A percentile compares a stretch with the other conserved stretches of the same genome.
Evolutionary conservation across 1,284 basidiomycete species (phyloP).

Genomic region (Ganoderma meredithae): DNA sequence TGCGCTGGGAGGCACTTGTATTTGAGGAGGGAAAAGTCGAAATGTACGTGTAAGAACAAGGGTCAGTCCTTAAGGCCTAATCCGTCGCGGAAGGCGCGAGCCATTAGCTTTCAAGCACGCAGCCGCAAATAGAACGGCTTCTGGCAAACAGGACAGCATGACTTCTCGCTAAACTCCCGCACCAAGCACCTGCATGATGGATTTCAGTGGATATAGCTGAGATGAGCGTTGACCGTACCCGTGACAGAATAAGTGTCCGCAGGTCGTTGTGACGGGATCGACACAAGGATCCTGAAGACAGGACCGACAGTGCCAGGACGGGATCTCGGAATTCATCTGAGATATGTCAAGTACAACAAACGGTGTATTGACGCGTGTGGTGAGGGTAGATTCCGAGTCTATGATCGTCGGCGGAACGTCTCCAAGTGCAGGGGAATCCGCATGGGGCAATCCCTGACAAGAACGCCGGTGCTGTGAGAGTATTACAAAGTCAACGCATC

Average conservation of each 20-base stretch:
- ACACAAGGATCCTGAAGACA: slow-evolving; percentile 14
- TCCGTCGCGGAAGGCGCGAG: not conserved
- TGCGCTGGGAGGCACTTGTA: not conserved
- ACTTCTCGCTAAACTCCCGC: not conserved
- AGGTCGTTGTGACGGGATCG: slow-evolving; percentile 15
- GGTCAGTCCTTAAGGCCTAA: not conserved
- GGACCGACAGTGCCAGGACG: slow-evolving; percentile 15
- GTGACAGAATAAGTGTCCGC: slow-evolving; percentile 23
- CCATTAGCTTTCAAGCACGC: not conserved
- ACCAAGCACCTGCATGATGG: not conserved
- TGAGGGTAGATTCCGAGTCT: not conserved
- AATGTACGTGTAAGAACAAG: too few relatives aligned
- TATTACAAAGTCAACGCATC: not conserved
- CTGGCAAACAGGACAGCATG: not conserved
- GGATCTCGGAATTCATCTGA: not conserved
- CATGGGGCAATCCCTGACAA: not conserved
- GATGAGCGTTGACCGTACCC: not conserved
- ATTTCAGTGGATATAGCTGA: not conserved
- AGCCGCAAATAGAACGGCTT: not conserved
- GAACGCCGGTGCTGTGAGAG: not conserved
- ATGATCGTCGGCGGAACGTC: not conserved
- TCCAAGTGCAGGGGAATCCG: not conserved
- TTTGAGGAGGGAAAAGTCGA: not conserved
- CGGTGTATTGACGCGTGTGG: not conserved
- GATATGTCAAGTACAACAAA: not conserved